Evolutionary conservation across 1,284 basidiomycete genomes (phyloP).

Genomic region (Macrocybe sp.): DNA sequence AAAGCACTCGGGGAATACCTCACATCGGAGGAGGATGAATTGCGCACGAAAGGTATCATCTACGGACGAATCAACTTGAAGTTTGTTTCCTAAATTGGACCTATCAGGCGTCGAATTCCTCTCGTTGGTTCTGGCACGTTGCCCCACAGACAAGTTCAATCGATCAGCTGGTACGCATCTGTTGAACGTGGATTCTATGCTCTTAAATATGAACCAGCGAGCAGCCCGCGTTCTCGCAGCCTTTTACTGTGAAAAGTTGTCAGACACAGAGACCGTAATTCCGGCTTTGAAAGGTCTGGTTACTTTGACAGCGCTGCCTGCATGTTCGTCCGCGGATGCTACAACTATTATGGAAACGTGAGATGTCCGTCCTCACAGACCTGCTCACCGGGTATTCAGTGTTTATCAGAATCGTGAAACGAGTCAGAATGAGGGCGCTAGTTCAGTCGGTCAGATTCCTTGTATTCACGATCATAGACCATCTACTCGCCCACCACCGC

Average conservation of each 20-base stretch:
- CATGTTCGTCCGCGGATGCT: conserved; percentile 71
- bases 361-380: conserved; percentile 19
- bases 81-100: conserved; percentile 7
- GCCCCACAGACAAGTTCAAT: conserved; percentile 66
- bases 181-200: conserved; percentile 6
- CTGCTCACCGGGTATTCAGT: conserved; percentile 4
- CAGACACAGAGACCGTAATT: conserved; percentile 79
- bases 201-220: conserved; percentile 5
- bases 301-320: conserved; percentile 59
- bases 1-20: conserved; percentile 84
- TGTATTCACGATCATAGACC: conserved; percentile 83
- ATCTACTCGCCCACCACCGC: conserved; percentile 70
- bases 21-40: conserved; percentile 77
- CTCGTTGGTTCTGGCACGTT: conserved; percentile 57
- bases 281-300: conserved; percentile 74
- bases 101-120: conserved; percentile 71
- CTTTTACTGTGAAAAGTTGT: conserved; percentile 86
- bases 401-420: conserved; percentile 59
- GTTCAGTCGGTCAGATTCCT: conserved; percentile 80
- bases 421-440: conserved; percentile 79
- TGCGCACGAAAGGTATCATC: conserved; percentile 71
- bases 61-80: conserved; percentile 1
- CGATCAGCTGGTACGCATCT: conserved; percentile 69
- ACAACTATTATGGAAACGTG: conserved; percentile 67
- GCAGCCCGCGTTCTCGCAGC: conserved; percentile 75